Evolutionary conservation across 2,329 filamentous ascomycete species (phyloP).

Genomic region (Aspergillus brunneoviolaceus): DNA sequence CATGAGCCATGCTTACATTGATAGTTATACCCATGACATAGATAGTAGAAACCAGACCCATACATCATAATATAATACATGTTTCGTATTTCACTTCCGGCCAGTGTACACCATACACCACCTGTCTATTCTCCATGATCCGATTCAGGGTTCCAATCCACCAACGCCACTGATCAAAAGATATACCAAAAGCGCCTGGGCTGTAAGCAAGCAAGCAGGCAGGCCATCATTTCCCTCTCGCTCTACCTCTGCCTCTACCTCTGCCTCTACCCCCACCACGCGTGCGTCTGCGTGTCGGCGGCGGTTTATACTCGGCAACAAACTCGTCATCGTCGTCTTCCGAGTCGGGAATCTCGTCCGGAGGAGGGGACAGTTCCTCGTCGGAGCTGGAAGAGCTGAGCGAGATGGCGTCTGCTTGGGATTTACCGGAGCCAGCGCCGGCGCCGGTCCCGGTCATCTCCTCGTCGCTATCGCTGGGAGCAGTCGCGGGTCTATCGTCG

Average conservation of each 20-base stretch:
- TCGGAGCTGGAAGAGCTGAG: constrained; percentile 1
- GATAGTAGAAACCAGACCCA: neutral
- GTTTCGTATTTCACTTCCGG: neutral
- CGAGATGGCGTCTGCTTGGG: neutral
- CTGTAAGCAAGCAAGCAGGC: neutral
- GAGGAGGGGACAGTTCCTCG: neutral
- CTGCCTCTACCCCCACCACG: constrained; percentile 16
- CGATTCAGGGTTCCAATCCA: too few relatives aligned
- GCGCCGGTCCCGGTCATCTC: too few relatives aligned
- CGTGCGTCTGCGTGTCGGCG: constrained; percentile 23
- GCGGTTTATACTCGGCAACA: constrained; percentile 13
- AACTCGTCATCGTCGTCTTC: constrained; percentile 13
- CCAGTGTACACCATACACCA: neutral
- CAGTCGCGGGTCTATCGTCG: constrained; percentile 6
- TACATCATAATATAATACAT: neutral
- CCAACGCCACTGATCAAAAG: neutral
- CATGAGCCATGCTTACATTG: neutral
- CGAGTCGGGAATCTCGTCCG: neutral
- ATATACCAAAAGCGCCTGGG: too few relatives aligned
- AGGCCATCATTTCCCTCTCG: neutral
- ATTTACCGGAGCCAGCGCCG: neutral
- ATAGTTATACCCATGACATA: neutral
- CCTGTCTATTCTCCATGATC: neutral
- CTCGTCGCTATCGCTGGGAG: neutral
- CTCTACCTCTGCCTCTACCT: neutral